Evolutionary conservation across 2,329 filamentous ascomycete species (phyloP).

Genomic region (Monilinia fructicola): DNA sequence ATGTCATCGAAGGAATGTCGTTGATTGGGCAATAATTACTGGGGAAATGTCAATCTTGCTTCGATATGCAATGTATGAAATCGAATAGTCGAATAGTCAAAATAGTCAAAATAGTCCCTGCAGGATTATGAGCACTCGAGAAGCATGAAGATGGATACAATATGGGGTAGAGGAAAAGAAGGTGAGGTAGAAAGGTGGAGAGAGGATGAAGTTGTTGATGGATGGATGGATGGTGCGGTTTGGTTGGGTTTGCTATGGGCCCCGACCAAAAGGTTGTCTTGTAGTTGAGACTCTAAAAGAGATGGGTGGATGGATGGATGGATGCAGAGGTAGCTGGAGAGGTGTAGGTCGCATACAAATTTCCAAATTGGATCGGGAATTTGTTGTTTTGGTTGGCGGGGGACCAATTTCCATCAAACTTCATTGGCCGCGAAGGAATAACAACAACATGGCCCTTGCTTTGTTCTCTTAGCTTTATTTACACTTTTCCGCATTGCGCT

Average conservation of each 20-base stretch:
- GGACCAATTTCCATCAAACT: not conserved
- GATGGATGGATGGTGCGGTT: not conserved
- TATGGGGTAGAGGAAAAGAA: conserved; percentile 22
- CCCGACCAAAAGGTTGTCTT: conserved; percentile 10
- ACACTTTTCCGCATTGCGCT: not conserved
- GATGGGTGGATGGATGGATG: too few relatives aligned
- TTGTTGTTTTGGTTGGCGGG: conserved; percentile 19
- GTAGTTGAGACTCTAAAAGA: conserved; percentile 1
- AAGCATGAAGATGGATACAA: conserved; percentile 24
- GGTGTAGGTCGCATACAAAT: not conserved
- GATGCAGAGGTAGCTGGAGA: too few relatives aligned
- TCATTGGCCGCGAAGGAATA: not conserved
- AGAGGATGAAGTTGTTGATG: conserved; percentile 28
- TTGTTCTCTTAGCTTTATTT: conserved; percentile 14
- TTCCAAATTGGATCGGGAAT: not conserved
- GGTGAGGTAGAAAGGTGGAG: conserved; percentile 19
- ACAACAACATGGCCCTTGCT: conserved; percentile 19
- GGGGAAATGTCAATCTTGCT: conserved; percentile 15
- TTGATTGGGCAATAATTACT: conserved; percentile 9
- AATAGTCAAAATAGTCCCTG: conserved; percentile 3
- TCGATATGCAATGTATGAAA: conserved; percentile 20
- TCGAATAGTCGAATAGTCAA: not conserved
- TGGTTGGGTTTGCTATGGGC: not conserved
- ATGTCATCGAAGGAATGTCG: conserved; percentile 21
- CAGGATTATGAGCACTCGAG: conserved; percentile 10